Percentiles rank a stretch among this genome's conserved stretches.
These are phyloP conservation scores for Syzygium oleosum DNA, from an alignment of 345 rosid genomes.

Conservation along the genomic window DNA sequence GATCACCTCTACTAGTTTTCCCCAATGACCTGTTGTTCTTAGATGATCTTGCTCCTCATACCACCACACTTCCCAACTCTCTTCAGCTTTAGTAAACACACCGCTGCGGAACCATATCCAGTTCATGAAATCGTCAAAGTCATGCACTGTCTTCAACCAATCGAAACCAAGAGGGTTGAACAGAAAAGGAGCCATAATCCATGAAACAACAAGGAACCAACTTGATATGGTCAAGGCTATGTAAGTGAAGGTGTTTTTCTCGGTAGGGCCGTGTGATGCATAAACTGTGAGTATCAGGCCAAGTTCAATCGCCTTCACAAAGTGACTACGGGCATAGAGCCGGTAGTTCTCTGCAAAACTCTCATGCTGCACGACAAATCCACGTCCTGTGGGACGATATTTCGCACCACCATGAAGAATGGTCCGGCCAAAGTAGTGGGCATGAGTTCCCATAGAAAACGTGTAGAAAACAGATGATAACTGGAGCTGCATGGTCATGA, in stretches of 20 bases:
- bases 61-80: conserved; percentile 8
- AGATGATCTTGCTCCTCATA: not conserved
- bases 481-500: conserved; percentile 30
- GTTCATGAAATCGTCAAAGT: not conserved
- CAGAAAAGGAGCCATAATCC: not conserved
- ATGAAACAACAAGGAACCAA: conserved; percentile 2
- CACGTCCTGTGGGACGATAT: conserved; percentile 26
- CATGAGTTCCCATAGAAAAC: conserved; percentile 35
- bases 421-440: conserved; percentile 27
- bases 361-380: conserved; percentile 25
- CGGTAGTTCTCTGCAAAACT: conserved; percentile 28
- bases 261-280: not conserved
- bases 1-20: not conserved
- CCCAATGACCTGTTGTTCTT: not conserved
- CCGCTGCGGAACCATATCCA: not conserved
- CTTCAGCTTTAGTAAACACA: not conserved
- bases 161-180: conserved; percentile 2
- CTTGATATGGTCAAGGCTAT: not conserved
- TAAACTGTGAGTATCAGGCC: not conserved
- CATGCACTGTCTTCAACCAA: not conserved
- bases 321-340: conserved; percentile 31
- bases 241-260: not conserved
- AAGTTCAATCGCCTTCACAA: conserved; percentile 23
- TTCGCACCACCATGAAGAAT: conserved; percentile 30
- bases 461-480: conserved; percentile 32